Evolutionary conservation across 2,329 filamentous ascomycete genomes (phyloP).

Genomic region (Claviceps arundinis): DNA sequence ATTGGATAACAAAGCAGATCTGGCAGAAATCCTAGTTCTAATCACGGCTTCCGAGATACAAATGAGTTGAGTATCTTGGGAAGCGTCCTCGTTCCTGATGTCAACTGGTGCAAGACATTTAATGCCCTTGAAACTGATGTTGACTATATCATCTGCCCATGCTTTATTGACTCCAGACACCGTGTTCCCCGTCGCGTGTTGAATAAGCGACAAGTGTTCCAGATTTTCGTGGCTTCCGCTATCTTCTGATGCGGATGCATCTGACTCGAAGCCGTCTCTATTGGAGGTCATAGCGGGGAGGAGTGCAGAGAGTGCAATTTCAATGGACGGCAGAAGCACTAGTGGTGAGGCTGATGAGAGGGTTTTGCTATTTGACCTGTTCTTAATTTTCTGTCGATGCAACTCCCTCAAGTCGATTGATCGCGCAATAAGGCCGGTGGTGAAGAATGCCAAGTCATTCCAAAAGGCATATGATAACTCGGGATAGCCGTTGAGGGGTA

Average conservation of each 20-base stretch:
- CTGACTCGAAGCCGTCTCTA: conserved; percentile 9
- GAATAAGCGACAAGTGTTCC: conserved; percentile 13
- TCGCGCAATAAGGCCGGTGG: conserved; percentile 37
- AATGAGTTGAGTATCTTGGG: conserved; percentile 15
- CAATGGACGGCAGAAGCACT: conserved; percentile 34
- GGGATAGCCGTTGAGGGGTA: conserved; percentile 31
- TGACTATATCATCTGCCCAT: conserved; percentile 48
- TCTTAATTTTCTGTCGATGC: conserved; percentile 29
- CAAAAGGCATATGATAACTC: conserved; percentile 38
- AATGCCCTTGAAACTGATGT: conserved; percentile 41
- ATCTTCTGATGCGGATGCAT: conserved; percentile 2
- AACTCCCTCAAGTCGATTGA: conserved; percentile 35
- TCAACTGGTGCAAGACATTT: conserved; percentile 12
- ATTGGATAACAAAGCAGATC: conserved; percentile 40
- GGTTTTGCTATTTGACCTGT: conserved; percentile 19
- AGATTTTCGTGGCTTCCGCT: conserved; percentile 5
- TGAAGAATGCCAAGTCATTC: conserved; percentile 35
- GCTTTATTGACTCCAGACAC: conserved; percentile 17
- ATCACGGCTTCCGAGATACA: conserved; percentile 41
- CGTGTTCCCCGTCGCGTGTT: conserved; percentile 9
- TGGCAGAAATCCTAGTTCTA: conserved; percentile 36
- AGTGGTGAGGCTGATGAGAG: conserved; percentile 28
- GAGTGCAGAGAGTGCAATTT: conserved; percentile 34
- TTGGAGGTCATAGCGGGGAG: conserved; percentile 23
- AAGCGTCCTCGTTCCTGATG: conserved; percentile 5